These are phyloP conservation scores for Proliferodiscus dingleyae DNA, from an alignment of 2,329 filamentous ascomycete species.

Conservation along the genomic window DNA sequence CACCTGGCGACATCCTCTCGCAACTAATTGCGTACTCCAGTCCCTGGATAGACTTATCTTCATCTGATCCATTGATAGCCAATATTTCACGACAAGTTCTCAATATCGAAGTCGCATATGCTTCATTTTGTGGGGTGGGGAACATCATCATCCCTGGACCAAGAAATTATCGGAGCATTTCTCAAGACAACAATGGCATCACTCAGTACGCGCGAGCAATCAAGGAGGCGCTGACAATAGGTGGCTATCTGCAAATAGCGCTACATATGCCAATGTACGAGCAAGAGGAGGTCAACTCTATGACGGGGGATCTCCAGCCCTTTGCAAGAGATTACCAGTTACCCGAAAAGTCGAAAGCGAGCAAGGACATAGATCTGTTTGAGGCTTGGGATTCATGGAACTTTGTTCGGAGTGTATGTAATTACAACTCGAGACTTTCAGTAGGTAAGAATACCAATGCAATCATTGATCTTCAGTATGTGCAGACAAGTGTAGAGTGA, in stretches of 20 bases:
- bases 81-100: conserved; percentile 86
- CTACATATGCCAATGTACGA: conserved; percentile 82
- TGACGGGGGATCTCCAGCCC: conserved; percentile 28
- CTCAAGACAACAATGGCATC: conserved; percentile 46
- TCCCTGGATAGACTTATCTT: conserved; percentile 88
- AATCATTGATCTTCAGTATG: conserved; percentile 18
- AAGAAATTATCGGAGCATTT: conserved; percentile 50
- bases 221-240: conserved; percentile 70
- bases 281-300: conserved; percentile 50
- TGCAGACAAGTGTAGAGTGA: conserved; percentile 16
- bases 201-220: conserved; percentile 80
- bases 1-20: conserved; percentile 62
- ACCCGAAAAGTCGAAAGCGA: conserved; percentile 33
- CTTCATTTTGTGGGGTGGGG: conserved; percentile 86
- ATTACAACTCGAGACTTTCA: conserved; percentile 74
- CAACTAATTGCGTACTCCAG: conserved; percentile 77
- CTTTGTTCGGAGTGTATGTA: conserved; percentile 75
- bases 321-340: conserved; percentile 30
- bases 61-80: conserved; percentile 74
- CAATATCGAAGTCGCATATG: conserved; percentile 87
- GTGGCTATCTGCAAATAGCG: conserved; percentile 72
- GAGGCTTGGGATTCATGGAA: conserved; percentile 94
- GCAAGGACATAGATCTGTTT: conserved; percentile 60
- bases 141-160: conserved; percentile 82
- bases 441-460: conserved; percentile 63